Conservation (phyloP, 2,329 filamentous ascomycete species). For the Myriosclerotinia duriaeana region DNA sequence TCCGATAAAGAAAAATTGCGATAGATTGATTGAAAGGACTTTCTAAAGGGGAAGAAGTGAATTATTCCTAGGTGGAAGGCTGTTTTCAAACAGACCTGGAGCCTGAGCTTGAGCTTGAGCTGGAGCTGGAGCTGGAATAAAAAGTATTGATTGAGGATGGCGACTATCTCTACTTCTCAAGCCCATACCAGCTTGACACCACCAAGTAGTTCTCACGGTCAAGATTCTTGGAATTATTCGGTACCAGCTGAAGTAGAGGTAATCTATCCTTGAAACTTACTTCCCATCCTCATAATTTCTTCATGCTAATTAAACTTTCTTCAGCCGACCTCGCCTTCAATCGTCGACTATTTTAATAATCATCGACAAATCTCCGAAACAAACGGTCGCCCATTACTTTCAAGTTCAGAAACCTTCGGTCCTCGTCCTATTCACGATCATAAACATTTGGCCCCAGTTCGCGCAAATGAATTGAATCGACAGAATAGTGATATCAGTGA, state of each 20-base stretch:
- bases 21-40: not conserved
- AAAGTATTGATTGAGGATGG: constrained; percentile 31
- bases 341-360: constrained; percentile 15
- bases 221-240: constrained; percentile 39
- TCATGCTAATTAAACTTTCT: constrained; percentile 17
- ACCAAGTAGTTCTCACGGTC: constrained; percentile 38
- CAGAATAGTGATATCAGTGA: constrained; percentile 47
- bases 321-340: constrained; percentile 12
- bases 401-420: constrained; percentile 16
- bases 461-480: constrained; percentile 42
- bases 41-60: not conserved
- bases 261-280: constrained; percentile 20
- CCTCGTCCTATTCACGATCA: constrained; percentile 29
- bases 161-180: constrained; percentile 42
- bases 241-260: constrained; percentile 38
- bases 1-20: not conserved
- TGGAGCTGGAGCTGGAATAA: not conserved
- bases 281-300: not conserved
- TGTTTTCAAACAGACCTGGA: constrained; percentile 1
- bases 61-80: constrained; percentile 9
- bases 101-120: too few relatives aligned
- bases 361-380: constrained; percentile 27
- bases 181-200: constrained; percentile 39
- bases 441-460: constrained; percentile 41
- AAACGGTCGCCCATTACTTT: constrained; percentile 25